Evolutionary conservation across 805 yeast genomes (phyloP).

Genomic region (Danielozyma ontarioensis): DNA sequence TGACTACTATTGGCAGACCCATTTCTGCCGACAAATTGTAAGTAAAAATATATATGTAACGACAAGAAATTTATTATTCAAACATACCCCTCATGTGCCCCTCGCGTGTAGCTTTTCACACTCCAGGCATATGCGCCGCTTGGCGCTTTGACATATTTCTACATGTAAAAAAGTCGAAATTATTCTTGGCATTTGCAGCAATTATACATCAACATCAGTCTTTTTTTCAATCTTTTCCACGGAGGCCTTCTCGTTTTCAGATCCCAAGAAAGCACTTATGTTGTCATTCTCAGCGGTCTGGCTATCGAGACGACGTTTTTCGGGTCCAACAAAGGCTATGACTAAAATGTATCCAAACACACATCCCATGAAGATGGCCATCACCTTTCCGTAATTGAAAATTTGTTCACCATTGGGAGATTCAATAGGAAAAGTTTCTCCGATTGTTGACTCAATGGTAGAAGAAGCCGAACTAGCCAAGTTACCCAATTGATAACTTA

Average conservation of each 20-base stretch:
- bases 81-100: too few relatives aligned
- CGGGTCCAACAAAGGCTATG: slow-evolving; percentile 56
- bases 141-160: too few relatives aligned
- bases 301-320: slow-evolving; percentile 24
- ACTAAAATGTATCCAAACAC: slow-evolving; percentile 51
- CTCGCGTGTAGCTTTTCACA: too few relatives aligned
- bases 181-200: too few relatives aligned
- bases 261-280: too few relatives aligned
- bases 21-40: slow-evolving; percentile 37
- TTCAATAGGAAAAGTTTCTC: slow-evolving; percentile 41
- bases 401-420: slow-evolving; percentile 15
- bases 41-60: slow-evolving; percentile 5
- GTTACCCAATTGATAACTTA: slow-evolving; percentile 65
- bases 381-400: slow-evolving; percentile 53
- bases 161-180: too few relatives aligned
- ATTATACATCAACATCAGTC: too few relatives aligned
- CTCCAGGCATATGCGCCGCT: too few relatives aligned
- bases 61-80: too few relatives aligned
- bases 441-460: slow-evolving; percentile 63
- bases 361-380: slow-evolving; percentile 64
- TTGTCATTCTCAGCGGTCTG: background rate
- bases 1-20: slow-evolving; percentile 49
- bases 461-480: slow-evolving; percentile 62
- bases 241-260: background rate
- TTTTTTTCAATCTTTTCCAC: background rate